These are phyloP conservation scores for Apiospora phragmitis DNA, from an alignment of 2,329 filamentous ascomycete species.

Conservation along the genomic window DNA sequence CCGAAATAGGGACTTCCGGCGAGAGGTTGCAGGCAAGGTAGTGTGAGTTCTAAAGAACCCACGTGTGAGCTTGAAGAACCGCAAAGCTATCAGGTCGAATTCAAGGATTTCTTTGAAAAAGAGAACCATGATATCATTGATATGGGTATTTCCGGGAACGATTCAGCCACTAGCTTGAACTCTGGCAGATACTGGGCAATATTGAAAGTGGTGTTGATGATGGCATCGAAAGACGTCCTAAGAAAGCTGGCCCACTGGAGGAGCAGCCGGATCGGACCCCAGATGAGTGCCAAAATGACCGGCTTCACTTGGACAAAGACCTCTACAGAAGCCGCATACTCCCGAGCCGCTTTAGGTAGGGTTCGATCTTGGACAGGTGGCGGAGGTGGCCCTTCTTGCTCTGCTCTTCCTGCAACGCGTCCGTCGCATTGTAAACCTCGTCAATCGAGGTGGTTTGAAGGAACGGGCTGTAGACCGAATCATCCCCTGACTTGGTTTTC, in stretches of 20 bases:
- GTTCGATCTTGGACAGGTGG: conserved; percentile 31
- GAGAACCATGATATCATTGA: conserved; percentile 30
- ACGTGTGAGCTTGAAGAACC: conserved; percentile 32
- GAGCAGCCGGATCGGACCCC: conserved; percentile 36
- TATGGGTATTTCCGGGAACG: conserved; percentile 25
- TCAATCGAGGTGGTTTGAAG: conserved; percentile 25
- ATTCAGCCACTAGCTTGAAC: conserved; percentile 19
- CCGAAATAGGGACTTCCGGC: too few species aligned
- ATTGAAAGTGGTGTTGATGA: conserved; percentile 22
- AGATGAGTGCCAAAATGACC: conserved; percentile 36
- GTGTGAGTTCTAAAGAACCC: conserved; percentile 26
- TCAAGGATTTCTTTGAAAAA: conserved; percentile 39
- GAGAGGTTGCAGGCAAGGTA: too few species aligned
- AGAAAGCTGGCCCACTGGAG: conserved; percentile 23
- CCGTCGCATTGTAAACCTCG: conserved; percentile 33
- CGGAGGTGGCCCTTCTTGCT: conserved; percentile 24
- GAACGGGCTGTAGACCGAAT: neutral
- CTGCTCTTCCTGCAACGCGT: conserved; percentile 35
- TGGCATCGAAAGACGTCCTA: conserved; percentile 24
- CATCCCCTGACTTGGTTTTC: neutral
- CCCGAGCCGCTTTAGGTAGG: conserved; percentile 30
- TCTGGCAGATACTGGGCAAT: conserved; percentile 29
- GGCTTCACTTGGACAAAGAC: conserved; percentile 33
- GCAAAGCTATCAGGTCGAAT: conserved; percentile 32
- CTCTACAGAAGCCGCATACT: conserved; percentile 30